A percentile compares a stretch with the other conserved stretches of the same genome.
Conservation (phyloP, 2,329 filamentous ascomycete genomes). For the Colletotrichum sp. region DNA sequence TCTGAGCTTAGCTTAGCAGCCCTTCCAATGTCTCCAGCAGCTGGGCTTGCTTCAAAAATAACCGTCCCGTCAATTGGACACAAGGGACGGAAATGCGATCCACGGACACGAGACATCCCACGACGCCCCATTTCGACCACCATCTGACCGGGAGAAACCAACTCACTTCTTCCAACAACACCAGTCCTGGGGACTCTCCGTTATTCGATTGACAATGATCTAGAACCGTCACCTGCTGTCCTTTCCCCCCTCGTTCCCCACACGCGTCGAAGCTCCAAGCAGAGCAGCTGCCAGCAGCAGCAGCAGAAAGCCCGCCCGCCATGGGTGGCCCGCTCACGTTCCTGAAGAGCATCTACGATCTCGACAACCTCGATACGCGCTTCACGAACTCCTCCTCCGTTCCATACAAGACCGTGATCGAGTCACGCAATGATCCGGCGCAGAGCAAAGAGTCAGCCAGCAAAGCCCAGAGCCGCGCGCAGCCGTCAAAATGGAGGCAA, state of each 20-base stretch:
- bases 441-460: conserved; percentile 44
- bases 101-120: conserved; percentile 15
- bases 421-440: conserved; percentile 46
- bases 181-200: background rate
- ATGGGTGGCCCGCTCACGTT: conserved; percentile 49
- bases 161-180: background rate
- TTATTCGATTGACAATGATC: background rate
- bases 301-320: conserved; percentile 21
- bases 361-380: conserved; percentile 65
- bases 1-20: conserved; percentile 8
- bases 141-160: background rate
- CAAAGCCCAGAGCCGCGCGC: conserved; percentile 48
- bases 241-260: background rate
- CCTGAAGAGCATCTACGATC: conserved; percentile 63
- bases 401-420: conserved; percentile 65
- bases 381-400: conserved; percentile 74
- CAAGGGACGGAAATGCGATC: conserved; percentile 13
- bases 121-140: background rate
- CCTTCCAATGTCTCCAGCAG: background rate
- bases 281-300: background rate
- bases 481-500: conserved; percentile 82
- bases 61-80: conserved; percentile 1
- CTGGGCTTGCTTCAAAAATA: background rate
- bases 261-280: background rate
- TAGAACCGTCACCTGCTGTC: background rate